phyloP scores from a whole-genome alignment of 495 filamentous ascomycete species.

The Penicillium dipodomyicola region DNA sequence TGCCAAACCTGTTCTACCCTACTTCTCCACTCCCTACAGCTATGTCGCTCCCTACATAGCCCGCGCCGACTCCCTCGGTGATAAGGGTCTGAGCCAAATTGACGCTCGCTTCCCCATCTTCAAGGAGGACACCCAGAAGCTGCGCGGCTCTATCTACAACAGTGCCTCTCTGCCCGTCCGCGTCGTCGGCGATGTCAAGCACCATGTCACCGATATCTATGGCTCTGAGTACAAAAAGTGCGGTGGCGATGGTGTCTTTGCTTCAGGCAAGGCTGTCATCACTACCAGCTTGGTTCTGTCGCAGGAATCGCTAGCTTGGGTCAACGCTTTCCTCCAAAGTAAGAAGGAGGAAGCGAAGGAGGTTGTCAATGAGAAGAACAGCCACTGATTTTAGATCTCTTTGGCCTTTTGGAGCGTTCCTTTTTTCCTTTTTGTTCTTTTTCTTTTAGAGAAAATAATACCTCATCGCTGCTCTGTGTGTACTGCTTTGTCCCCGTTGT shows the following conservation, averaged over 20 bases:
- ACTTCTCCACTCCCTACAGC: slow-evolving; percentile 70
- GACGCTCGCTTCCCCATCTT: slow-evolving; percentile 81
- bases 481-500: neutral
- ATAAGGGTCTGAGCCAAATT: slow-evolving; percentile 67
- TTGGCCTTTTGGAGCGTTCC: slow-evolving; percentile 8
- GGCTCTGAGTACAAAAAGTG: slow-evolving; percentile 74
- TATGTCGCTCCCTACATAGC: slow-evolving; percentile 79
- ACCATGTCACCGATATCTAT: slow-evolving; percentile 73
- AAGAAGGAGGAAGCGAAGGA: slow-evolving; percentile 64
- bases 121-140: slow-evolving; percentile 79
- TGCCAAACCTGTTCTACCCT: slow-evolving; percentile 72
- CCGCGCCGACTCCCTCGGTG: slow-evolving; percentile 77
- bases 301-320: slow-evolving; percentile 59
- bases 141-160: slow-evolving; percentile 63
- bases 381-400: slow-evolving; percentile 24
- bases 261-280: slow-evolving; percentile 70
- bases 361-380: slow-evolving; percentile 52
- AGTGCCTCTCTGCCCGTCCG: slow-evolving; percentile 65
- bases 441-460: slow-evolving; percentile 31
- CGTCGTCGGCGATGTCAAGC: slow-evolving; percentile 64
- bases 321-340: slow-evolving; percentile 53
- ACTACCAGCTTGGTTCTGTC: slow-evolving; percentile 71
- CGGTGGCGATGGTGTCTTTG: slow-evolving; percentile 63
- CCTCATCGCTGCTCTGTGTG: slow-evolving; percentile 10
- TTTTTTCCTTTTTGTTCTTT: slow-evolving; percentile 10